Evolutionary conservation across 2,329 filamentous ascomycete species (phyloP).

Genomic region (Apiospora hydei): DNA sequence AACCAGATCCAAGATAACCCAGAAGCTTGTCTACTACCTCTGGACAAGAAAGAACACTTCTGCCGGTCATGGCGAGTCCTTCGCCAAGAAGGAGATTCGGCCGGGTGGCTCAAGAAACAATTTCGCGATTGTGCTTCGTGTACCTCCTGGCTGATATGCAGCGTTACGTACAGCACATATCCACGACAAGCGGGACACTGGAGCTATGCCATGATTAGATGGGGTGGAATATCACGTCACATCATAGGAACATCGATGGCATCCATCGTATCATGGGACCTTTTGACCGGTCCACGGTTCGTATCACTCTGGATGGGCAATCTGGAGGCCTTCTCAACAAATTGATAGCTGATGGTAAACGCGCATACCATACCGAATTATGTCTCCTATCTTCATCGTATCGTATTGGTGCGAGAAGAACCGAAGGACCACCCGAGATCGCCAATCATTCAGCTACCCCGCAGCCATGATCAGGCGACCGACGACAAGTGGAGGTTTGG

Average conservation of each 20-base stretch:
- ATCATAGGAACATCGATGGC: background rate
- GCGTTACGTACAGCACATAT: background rate
- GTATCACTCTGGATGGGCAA: background rate
- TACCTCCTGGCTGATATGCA: constrained; percentile 26
- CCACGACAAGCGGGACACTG: background rate
- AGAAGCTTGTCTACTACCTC: constrained; percentile 89
- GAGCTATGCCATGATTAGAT: background rate
- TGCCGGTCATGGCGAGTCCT: constrained; percentile 44
- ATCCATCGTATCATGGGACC: background rate
- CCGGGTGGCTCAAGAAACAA: constrained; percentile 85
- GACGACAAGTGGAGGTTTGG: constrained; percentile 1
- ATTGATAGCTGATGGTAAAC: background rate
- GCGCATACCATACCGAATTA: background rate
- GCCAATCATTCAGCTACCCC: background rate
- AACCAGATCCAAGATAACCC: constrained; percentile 73
- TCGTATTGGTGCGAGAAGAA: background rate
- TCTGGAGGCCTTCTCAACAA: background rate
- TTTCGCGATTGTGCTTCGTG: constrained; percentile 77
- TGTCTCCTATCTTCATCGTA: background rate
- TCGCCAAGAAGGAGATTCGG: constrained; percentile 79
- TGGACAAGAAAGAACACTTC: constrained; percentile 63
- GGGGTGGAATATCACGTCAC: background rate
- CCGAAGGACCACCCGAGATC: background rate
- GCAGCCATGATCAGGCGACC: constrained; percentile 1
- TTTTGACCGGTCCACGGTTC: background rate